Evolutionary conservation across 106 monocot genomes (phyloP).

Genomic region (Acorus gramineus): DNA sequence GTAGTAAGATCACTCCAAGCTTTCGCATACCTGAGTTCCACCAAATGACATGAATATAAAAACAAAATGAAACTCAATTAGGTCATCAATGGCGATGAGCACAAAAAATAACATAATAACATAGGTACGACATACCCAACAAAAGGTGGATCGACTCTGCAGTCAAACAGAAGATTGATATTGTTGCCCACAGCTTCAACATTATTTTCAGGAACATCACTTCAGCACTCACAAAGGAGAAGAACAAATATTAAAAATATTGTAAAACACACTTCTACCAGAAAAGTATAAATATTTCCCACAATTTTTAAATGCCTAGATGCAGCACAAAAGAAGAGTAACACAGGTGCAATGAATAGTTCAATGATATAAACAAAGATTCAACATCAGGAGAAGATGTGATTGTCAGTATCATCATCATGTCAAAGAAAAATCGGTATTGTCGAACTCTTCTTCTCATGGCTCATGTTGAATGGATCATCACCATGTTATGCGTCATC

Average conservation of each 20-base stretch:
- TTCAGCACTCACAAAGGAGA: conserved; percentile 14
- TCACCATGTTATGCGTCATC: too few species aligned
- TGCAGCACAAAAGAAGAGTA: too few species aligned
- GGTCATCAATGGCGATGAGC: not conserved
- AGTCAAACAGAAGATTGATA: conserved; percentile 45
- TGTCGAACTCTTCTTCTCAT: too few species aligned
- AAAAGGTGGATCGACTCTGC: conserved; percentile 68
- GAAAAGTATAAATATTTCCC: too few species aligned
- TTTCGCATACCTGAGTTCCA: conserved; percentile 49
- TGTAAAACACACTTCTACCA: not conserved
- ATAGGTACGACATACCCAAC: conserved; percentile 50
- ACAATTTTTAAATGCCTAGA: too few species aligned
- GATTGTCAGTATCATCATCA: too few species aligned
- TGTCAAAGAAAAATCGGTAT: too few species aligned
- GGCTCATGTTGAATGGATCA: too few species aligned
- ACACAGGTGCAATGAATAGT: too few species aligned
- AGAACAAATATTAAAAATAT: not conserved
- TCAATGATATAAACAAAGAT: too few species aligned
- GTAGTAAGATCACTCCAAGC: conserved; percentile 56
- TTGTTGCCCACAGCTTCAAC: conserved; percentile 12
- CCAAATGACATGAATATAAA: conserved; percentile 4
- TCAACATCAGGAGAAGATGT: too few species aligned
- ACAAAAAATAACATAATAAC: not conserved
- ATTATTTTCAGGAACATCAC: conserved; percentile 30
- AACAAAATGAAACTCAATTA: not conserved